Percentiles rank a stretch among this genome's conserved stretches.
phyloP scores from a whole-genome alignment of 805 yeast genomes.

The Barnettozyma salicaria region DNA sequence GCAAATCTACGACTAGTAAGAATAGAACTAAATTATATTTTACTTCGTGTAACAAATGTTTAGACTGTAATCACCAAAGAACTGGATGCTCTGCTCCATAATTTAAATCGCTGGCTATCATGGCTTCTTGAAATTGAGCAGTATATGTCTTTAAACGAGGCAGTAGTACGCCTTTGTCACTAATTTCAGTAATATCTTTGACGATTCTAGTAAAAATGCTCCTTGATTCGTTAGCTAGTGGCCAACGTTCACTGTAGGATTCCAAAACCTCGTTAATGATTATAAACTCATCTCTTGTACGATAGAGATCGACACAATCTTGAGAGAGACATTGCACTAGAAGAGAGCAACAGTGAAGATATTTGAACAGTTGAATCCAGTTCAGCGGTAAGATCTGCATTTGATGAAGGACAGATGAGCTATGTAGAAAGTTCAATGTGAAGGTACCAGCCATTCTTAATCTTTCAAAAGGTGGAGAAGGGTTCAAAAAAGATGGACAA shows the following conservation, averaged over 20 bases:
- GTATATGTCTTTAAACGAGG: neutral
- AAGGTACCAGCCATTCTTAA: constrained; percentile 36
- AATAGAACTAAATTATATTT: neutral
- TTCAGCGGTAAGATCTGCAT: constrained; percentile 40
- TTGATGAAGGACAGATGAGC: constrained; percentile 38
- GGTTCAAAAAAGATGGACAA: constrained; percentile 41
- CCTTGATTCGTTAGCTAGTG: constrained; percentile 39
- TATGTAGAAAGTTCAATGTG: constrained; percentile 38
- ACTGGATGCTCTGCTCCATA: constrained; percentile 3
- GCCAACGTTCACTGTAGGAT: constrained; percentile 43
- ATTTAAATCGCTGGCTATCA: constrained; percentile 3
- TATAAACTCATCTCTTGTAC: constrained; percentile 40
- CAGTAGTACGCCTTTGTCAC: constrained; percentile 10
- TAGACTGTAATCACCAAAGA: neutral
- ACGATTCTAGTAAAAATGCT: constrained; percentile 39
- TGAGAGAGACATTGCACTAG: constrained; percentile 42
- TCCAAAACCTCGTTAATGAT: constrained; percentile 40
- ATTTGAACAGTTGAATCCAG: constrained; percentile 44
- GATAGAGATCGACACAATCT: constrained; percentile 40
- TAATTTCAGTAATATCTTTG: constrained; percentile 31
- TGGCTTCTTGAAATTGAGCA: neutral
- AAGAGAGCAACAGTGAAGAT: constrained; percentile 42
- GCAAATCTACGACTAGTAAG: neutral
- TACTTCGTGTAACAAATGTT: neutral
- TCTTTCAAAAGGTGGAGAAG: constrained; percentile 36